Conservation (phyloP, 164 flowering plant genomes). For the Protea cynaroides region DNA sequence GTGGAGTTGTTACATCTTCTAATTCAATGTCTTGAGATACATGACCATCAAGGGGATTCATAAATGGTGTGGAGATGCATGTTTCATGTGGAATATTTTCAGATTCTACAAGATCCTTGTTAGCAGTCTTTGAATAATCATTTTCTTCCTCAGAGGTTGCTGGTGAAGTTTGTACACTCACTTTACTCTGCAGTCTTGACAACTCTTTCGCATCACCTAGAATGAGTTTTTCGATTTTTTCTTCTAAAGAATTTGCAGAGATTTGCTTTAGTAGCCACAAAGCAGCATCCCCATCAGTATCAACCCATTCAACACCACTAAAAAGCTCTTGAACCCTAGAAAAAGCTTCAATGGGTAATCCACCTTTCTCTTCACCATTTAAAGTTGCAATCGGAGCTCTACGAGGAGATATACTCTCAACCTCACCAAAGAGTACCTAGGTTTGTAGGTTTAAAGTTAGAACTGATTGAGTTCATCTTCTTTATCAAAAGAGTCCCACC, state of each 20-base stretch:
- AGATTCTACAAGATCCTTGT: conserved; percentile 44
- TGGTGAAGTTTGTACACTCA: conserved; percentile 55
- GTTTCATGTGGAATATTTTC: conserved; percentile 24
- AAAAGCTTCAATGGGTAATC: conserved; percentile 97
- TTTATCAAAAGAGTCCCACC: not conserved
- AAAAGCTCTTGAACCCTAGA: conserved; percentile 97
- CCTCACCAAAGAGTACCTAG: conserved; percentile 93
- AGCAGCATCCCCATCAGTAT: conserved; percentile 81
- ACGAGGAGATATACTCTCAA: conserved; percentile 65
- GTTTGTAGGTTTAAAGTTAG: not conserved
- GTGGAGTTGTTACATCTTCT: conserved; percentile 28
- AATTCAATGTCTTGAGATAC: conserved; percentile 27
- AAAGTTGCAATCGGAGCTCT: conserved; percentile 67
- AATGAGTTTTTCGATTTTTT: conserved; percentile 31
- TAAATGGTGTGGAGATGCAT: conserved; percentile 5
- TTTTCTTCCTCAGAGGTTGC: conserved; percentile 82
- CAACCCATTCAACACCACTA: conserved; percentile 88
- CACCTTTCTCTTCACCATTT: conserved; percentile 92
- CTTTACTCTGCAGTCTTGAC: conserved; percentile 47
- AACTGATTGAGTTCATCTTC: not conserved
- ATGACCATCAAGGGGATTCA: conserved; percentile 28
- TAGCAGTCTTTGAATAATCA: conserved; percentile 56
- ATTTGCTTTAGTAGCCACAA: conserved; percentile 90
- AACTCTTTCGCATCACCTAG: conserved; percentile 55
- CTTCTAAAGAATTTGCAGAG: conserved; percentile 45